A percentile compares a stretch with the other conserved stretches of the same genome.
These are phyloP conservation scores for Otatea glauca DNA, from an alignment of 176 grass and related monocot species.

Conservation along the genomic window DNA sequence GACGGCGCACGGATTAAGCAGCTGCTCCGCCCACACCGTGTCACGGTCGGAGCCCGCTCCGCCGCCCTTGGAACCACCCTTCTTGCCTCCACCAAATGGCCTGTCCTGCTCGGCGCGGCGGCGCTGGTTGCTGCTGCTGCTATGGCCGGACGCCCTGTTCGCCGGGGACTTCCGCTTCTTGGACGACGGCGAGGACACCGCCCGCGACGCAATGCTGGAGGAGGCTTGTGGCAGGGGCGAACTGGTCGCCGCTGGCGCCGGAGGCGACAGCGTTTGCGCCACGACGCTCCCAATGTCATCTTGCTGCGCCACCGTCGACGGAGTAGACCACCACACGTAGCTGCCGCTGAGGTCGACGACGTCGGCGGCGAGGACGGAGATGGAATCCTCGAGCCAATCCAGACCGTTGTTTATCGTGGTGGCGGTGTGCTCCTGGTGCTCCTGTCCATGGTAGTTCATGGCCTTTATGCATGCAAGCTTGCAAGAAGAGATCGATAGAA, in stretches of 20 bases:
- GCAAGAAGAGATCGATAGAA: not conserved
- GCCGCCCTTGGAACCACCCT: not conserved
- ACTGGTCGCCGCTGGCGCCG: conserved; percentile 1
- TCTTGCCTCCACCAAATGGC: conserved; percentile 33
- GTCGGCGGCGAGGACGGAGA: conserved; percentile 53
- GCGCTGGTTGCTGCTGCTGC: conserved; percentile 39
- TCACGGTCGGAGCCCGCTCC: conserved; percentile 54
- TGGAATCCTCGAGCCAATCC: conserved; percentile 56
- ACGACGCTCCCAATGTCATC: conserved; percentile 59
- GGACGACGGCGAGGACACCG: conserved; percentile 19
- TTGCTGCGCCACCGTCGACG: conserved; percentile 33
- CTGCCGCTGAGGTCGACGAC: conserved; percentile 39
- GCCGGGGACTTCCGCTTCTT: conserved; percentile 59
- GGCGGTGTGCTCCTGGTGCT: conserved; percentile 24
- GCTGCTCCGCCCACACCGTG: conserved; percentile 87
- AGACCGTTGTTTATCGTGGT: conserved; percentile 23
- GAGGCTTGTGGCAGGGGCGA: conserved; percentile 12
- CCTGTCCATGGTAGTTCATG: conserved; percentile 48
- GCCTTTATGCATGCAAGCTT: conserved; percentile 45
- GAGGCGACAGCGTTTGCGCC: conserved; percentile 56
- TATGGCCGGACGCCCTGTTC: conserved; percentile 12
- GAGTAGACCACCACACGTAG: conserved; percentile 50
- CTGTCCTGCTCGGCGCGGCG: conserved; percentile 32
- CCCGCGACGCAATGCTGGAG: conserved; percentile 39
- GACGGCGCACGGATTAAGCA: conserved; percentile 72